Conservation (phyloP, 768 basidiomycete species). For the Tricholoma hemisulphureum region DNA sequence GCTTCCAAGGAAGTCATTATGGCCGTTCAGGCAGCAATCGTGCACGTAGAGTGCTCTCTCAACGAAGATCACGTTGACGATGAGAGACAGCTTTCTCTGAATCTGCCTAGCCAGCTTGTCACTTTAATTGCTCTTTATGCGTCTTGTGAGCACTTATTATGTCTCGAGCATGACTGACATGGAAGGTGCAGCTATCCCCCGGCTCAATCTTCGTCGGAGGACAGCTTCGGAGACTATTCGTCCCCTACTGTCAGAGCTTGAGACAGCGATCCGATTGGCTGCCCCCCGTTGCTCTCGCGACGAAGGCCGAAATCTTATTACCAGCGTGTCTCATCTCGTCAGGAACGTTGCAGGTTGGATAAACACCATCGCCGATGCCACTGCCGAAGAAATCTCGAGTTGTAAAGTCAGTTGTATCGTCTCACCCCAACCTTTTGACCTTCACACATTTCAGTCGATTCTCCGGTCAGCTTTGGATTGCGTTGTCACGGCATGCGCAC, state of each 20-base stretch:
- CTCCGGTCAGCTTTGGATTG: conserved; percentile 34
- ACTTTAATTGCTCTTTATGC: conserved; percentile 39
- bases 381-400: conserved; percentile 21
- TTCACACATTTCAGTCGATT: conserved; percentile 26
- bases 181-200: conserved; percentile 40
- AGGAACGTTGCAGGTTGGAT: conserved; percentile 30
- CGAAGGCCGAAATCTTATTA: conserved; percentile 36
- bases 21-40: conserved; percentile 44
- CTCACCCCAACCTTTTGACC: not conserved
- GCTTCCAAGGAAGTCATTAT: conserved; percentile 49
- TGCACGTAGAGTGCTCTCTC: conserved; percentile 31
- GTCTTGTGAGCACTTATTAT: conserved; percentile 30
- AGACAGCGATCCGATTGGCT: conserved; percentile 27
- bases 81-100: conserved; percentile 18
- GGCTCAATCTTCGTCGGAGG: conserved; percentile 42
- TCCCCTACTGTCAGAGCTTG: conserved; percentile 39
- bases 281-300: conserved; percentile 21
- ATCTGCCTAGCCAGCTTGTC: conserved; percentile 31
- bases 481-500: conserved; percentile 33
- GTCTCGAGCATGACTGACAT: not conserved
- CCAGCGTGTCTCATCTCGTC: conserved; percentile 27
- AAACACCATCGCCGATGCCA: conserved; percentile 11
- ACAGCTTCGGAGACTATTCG: conserved; percentile 41
- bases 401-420: conserved; percentile 27
- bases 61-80: conserved; percentile 20